A percentile compares a stretch with the other conserved stretches of the same genome.
Evolutionary conservation across 148 eudicot genomes (phyloP).

Genomic region (Selenicereus undatus): DNA sequence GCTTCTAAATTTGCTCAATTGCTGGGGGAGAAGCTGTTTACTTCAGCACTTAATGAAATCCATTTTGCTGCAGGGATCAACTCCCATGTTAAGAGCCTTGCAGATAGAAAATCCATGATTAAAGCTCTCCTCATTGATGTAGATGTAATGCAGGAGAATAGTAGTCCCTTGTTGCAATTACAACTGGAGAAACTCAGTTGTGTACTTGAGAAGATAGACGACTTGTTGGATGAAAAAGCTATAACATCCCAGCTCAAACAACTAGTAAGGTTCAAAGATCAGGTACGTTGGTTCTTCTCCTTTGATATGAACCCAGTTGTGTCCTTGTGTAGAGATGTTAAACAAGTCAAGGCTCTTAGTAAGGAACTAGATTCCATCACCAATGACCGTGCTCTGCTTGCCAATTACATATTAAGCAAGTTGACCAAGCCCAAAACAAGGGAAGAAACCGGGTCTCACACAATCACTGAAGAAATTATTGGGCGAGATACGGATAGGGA

Average conservation of each 20-base stretch:
- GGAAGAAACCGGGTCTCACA: not conserved
- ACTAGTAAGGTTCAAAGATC: not conserved
- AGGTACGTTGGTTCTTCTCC: not conserved
- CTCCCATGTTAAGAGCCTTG: not conserved
- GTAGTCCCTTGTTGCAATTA: not conserved
- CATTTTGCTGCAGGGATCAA: not conserved
- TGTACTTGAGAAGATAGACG: not conserved
- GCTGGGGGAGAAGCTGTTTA: not conserved
- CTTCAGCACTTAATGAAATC: not conserved
- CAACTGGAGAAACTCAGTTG: not conserved
- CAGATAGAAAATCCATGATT: not conserved
- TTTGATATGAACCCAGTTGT: not conserved
- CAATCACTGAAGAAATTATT: not conserved
- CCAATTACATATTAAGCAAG: not conserved
- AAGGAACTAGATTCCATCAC: not conserved
- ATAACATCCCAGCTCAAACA: not conserved
- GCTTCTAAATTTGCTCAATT: not conserved
- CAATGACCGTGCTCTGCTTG: not conserved
- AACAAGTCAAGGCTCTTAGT: not conserved
- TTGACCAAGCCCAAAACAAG: not conserved
- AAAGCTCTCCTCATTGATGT: constrained; percentile 14
- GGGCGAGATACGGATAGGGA: constrained; percentile 14
- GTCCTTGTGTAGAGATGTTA: not conserved
- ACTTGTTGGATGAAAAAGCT: constrained; percentile 11
- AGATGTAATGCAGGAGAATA: not conserved